Percentiles rank a stretch among this genome's conserved stretches.
Conservation (phyloP, 495 filamentous ascomycete genomes). For the Talaromyces thailandensis region DNA sequence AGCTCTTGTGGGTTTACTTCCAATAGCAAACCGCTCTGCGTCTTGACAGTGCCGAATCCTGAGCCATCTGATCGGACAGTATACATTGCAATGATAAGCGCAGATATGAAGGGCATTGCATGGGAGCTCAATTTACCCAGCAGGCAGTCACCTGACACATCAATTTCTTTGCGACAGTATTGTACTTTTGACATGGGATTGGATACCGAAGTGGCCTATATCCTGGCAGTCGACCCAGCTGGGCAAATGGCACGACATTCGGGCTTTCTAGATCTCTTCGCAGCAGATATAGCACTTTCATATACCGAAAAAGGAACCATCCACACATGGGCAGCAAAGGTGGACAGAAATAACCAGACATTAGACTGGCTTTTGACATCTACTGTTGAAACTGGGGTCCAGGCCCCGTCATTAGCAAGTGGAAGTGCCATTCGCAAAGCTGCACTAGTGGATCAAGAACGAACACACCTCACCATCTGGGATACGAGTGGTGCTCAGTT, state of each 20-base stretch:
- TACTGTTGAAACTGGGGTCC: slow-evolving; percentile 71
- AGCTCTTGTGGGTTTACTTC: slow-evolving; percentile 51
- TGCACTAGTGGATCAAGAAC: slow-evolving; percentile 64
- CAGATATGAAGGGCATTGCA: slow-evolving; percentile 72
- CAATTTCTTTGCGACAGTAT: slow-evolving; percentile 50
- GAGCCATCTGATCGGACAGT: slow-evolving; percentile 34
- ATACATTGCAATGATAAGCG: slow-evolving; percentile 76
- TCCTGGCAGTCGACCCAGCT: slow-evolving; percentile 84
- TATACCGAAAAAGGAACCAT: slow-evolving; percentile 70
- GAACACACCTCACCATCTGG: slow-evolving; percentile 85
- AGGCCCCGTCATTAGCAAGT: slow-evolving; percentile 67
- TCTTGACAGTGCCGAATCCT: slow-evolving; percentile 64
- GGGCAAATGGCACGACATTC: slow-evolving; percentile 61
- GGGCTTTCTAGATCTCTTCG: slow-evolving; percentile 83
- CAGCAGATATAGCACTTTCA: slow-evolving; percentile 79
- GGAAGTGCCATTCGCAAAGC: slow-evolving; percentile 83
- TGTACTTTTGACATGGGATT: slow-evolving; percentile 63
- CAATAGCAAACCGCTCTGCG: slow-evolving; percentile 68
- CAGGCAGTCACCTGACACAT: slow-evolving; percentile 12
- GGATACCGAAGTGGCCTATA: slow-evolving; percentile 68
- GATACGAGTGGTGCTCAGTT: slow-evolving; percentile 73
- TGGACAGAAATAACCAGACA: slow-evolving; percentile 44
- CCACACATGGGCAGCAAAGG: slow-evolving; percentile 77
- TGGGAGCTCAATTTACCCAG: slow-evolving; percentile 65
- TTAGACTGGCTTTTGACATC: slow-evolving; percentile 82